phyloP scores from a whole-genome alignment of 768 basidiomycete species.

The Hygrophorus pudorinus region DNA sequence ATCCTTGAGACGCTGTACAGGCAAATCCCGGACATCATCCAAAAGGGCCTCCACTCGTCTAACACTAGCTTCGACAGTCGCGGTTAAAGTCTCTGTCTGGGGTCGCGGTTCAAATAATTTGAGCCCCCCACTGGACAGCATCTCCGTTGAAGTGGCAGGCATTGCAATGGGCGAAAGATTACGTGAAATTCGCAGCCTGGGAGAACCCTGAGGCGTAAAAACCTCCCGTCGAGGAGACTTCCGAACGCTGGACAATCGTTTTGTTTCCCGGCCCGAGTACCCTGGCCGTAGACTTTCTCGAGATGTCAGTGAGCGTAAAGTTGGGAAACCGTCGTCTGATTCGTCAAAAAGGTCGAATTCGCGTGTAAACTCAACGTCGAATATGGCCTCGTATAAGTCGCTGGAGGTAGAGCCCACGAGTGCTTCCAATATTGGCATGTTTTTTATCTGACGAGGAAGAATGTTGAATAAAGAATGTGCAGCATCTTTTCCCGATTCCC shows the following conservation, averaged over 20 bases:
- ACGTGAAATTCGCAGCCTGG: conserved; percentile 12
- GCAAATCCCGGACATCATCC: conserved; percentile 53
- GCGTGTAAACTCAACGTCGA: conserved; percentile 50
- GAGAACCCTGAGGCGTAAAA: conserved; percentile 10
- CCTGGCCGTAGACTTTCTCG: conserved; percentile 9
- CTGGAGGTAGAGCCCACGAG: conserved; percentile 60
- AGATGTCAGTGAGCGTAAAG: conserved; percentile 29
- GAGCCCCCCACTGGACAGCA: conserved; percentile 24
- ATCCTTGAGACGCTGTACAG: conserved; percentile 56
- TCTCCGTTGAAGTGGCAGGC: conserved; percentile 12
- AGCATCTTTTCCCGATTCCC: conserved; percentile 41
- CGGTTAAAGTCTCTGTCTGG: conserved; percentile 11
- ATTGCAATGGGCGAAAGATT: conserved; percentile 11
- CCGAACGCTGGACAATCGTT: conserved; percentile 9
- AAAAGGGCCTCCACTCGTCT: conserved; percentile 51
- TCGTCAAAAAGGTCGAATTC: conserved; percentile 43
- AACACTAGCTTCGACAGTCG: conserved; percentile 35
- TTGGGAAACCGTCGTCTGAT: conserved; percentile 33
- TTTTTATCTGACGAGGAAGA: conserved; percentile 63
- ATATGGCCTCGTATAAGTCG: conserved; percentile 70
- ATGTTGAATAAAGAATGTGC: conserved; percentile 50
- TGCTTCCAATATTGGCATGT: conserved; percentile 66
- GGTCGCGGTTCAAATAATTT: conserved; percentile 30
- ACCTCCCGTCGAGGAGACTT: conserved; percentile 11
- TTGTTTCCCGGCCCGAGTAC: conserved; percentile 13